A percentile compares a stretch with the other conserved stretches of the same genome.
Conservation (phyloP, 148 eudicot genomes). For the Polygonum aviculare region DNA sequence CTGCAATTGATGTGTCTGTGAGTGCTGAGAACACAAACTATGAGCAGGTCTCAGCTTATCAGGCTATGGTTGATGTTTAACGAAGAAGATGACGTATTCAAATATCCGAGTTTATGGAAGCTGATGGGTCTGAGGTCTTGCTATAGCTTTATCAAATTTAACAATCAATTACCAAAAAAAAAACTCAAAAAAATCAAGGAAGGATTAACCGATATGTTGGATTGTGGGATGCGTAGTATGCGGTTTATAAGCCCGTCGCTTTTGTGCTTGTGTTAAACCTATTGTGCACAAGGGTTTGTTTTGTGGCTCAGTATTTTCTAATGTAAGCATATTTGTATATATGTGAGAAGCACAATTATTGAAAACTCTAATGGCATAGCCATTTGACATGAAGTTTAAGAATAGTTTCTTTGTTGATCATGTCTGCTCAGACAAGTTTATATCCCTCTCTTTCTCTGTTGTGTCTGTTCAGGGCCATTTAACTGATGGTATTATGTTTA, state of each 20-base stretch:
- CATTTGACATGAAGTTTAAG: background rate
- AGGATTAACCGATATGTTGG: background rate
- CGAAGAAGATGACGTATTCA: background rate
- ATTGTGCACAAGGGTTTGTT: background rate
- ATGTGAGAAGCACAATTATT: slow-evolving; percentile 1
- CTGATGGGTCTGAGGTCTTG: background rate
- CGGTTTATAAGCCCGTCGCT: background rate
- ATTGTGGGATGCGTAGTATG: background rate
- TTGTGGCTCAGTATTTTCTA: background rate
- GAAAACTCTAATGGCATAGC: background rate
- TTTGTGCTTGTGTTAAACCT: background rate
- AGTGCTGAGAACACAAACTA: background rate
- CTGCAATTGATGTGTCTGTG: background rate
- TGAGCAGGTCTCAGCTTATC: background rate
- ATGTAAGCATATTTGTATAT: background rate
- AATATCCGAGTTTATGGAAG: background rate
- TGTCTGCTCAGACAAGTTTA: background rate
- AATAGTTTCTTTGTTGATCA: background rate
- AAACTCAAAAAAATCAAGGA: background rate
- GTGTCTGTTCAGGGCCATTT: background rate
- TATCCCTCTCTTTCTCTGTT: background rate
- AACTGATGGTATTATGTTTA: background rate
- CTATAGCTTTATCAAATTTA: background rate
- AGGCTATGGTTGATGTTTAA: background rate
- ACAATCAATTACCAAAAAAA: background rate